A percentile compares a stretch with the other conserved stretches of the same genome.
phyloP scores from a whole-genome alignment of 2,329 filamentous ascomycete genomes.

The Ophiostoma australiae region DNA sequence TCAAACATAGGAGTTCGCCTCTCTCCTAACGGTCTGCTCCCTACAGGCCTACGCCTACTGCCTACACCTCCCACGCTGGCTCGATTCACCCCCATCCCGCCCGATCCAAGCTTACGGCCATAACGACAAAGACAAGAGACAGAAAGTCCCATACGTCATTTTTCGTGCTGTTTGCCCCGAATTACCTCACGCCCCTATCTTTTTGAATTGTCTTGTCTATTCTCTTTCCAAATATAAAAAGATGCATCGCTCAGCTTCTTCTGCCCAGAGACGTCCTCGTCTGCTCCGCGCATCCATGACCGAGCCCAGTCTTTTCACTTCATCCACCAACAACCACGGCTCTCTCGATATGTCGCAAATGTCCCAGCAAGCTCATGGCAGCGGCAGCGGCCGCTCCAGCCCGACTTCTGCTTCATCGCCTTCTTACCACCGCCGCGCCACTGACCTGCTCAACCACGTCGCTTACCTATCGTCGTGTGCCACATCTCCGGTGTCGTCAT shows the following conservation, averaged over 20 bases:
- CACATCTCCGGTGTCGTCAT: slow-evolving; percentile 14
- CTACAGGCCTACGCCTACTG: background rate
- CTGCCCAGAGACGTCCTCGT: slow-evolving; percentile 45
- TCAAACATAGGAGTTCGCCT: slow-evolving; percentile 9
- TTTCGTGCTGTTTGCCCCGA: background rate
- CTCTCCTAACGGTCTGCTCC: background rate
- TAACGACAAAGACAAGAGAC: background rate
- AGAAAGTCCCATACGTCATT: background rate
- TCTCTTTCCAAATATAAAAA: background rate
- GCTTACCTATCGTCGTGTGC: slow-evolving; percentile 42
- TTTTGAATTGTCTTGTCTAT: background rate
- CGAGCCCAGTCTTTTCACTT: slow-evolving; percentile 54
- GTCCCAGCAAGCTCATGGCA: slow-evolving; percentile 25
- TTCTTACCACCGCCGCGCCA: slow-evolving; percentile 13
- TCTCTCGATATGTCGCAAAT: slow-evolving; percentile 41
- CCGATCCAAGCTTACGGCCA: slow-evolving; percentile 5
- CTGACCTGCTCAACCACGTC: slow-evolving; percentile 50
- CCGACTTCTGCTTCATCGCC: slow-evolving; percentile 27
- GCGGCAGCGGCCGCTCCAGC: slow-evolving; percentile 29
- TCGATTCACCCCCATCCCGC: slow-evolving; percentile 3
- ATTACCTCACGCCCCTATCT: background rate
- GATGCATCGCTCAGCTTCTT: slow-evolving; percentile 32
- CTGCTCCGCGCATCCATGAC: slow-evolving; percentile 53
- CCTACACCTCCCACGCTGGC: background rate
- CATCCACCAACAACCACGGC: slow-evolving; percentile 27